These are phyloP conservation scores for Kandelia obovata DNA, from an alignment of 345 rosid genomes.

Conservation along the genomic window DNA sequence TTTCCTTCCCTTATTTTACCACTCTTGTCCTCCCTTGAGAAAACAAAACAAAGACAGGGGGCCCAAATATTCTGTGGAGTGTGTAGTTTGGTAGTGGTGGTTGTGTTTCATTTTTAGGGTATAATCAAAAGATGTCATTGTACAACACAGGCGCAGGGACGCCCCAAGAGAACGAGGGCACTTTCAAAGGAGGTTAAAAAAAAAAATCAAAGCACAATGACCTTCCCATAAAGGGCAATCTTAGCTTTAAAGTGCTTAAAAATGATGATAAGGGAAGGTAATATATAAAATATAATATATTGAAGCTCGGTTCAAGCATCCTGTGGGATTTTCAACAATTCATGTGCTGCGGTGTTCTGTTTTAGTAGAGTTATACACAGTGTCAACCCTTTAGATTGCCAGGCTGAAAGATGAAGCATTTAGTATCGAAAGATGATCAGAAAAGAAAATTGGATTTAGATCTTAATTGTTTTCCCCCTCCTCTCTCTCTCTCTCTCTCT, in stretches of 20 bases:
- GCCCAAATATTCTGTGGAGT: conserved; percentile 1
- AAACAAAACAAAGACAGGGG: conserved; percentile 15
- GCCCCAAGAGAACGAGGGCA: background rate
- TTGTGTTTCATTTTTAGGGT: conserved; percentile 16
- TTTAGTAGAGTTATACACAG: too few relatives aligned
- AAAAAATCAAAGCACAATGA: too few relatives aligned
- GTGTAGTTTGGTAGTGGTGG: conserved; percentile 11
- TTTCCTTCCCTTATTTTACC: conserved; percentile 10
- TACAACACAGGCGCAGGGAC: conserved; percentile 25
- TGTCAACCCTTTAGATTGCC: too few relatives aligned
- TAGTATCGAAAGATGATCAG: too few relatives aligned
- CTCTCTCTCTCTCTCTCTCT: too few relatives aligned
- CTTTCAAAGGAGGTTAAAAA: background rate
- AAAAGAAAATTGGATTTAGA: too few relatives aligned
- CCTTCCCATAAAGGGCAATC: too few relatives aligned
- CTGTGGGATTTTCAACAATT: too few relatives aligned
- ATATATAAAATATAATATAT: background rate
- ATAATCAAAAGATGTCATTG: conserved; percentile 19
- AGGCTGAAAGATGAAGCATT: too few relatives aligned
- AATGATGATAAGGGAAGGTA: background rate
- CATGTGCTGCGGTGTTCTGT: too few relatives aligned
- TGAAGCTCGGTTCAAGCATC: background rate
- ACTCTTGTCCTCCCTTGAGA: conserved; percentile 24
- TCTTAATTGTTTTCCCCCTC: too few relatives aligned
- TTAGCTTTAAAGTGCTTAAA: background rate